These are phyloP conservation scores for Phytophthora pinifolia DNA, from an alignment of 352 stramenopile genomes.

Conservation along the genomic window DNA sequence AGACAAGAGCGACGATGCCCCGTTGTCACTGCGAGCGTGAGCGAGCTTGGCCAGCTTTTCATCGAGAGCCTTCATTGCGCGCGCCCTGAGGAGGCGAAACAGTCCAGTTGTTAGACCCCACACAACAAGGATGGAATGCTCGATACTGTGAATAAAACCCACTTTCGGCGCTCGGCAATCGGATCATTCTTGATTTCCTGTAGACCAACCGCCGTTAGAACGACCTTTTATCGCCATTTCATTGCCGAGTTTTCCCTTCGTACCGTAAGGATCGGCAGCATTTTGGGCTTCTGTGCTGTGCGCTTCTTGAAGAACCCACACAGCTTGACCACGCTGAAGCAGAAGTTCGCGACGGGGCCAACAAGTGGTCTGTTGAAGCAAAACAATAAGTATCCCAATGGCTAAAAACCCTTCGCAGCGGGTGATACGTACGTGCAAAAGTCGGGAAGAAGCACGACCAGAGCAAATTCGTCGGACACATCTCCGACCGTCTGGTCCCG, in stretches of 20 bases:
- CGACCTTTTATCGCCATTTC: neutral
- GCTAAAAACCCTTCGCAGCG: neutral
- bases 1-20: constrained; percentile 33
- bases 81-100: constrained; percentile 41
- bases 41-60: constrained; percentile 87
- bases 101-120: neutral
- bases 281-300: constrained; percentile 49
- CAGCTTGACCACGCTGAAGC: constrained; percentile 82
- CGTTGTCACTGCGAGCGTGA: constrained; percentile 30
- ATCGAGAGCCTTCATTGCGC: constrained; percentile 88
- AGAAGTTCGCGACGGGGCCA: constrained; percentile 70
- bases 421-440: constrained; percentile 54
- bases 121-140: no score
- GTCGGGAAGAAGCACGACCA: constrained; percentile 71
- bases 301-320: constrained; percentile 87
- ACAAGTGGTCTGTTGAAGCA: constrained; percentile 48
- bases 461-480: constrained; percentile 75
- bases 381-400: constrained; percentile 1
- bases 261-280: constrained; percentile 71
- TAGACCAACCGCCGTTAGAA: neutral
- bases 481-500: constrained; percentile 67
- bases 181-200: constrained; percentile 66
- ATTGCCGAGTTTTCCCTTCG: neutral
- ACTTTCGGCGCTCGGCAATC: constrained; percentile 89
- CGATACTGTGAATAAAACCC: constrained; percentile 16